phyloP scores from a whole-genome alignment of 495 filamentous ascomycete species.

The Aspergillus ostianus region DNA sequence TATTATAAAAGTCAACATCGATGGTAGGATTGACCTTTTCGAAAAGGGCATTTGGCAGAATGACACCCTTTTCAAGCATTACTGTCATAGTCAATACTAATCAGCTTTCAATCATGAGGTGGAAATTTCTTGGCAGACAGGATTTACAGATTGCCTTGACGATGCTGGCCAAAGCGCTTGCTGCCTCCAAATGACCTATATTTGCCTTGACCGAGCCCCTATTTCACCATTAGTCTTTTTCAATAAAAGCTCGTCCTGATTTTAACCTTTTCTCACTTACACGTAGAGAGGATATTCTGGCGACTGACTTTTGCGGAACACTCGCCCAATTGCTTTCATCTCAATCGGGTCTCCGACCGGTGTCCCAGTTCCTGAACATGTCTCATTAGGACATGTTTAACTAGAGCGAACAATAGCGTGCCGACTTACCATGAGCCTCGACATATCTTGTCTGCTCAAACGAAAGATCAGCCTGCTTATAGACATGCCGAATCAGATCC shows the following conservation, averaged over 20 bases:
- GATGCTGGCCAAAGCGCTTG: constrained; percentile 53
- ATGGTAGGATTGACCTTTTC: constrained; percentile 44
- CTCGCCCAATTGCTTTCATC: constrained; percentile 50
- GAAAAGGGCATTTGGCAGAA: constrained; percentile 49
- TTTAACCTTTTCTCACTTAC: constrained; percentile 11
- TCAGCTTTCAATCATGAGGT: too few species aligned
- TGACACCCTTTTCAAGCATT: constrained; percentile 12
- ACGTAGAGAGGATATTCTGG: constrained; percentile 21
- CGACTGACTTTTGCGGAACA: constrained; percentile 30
- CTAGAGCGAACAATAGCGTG: neutral
- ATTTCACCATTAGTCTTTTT: too few species aligned
- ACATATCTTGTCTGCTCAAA: constrained; percentile 45
- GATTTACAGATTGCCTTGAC: constrained; percentile 44
- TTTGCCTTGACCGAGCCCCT: constrained; percentile 48
- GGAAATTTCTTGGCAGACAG: too few species aligned
- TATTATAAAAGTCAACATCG: constrained; percentile 18
- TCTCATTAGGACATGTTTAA: too few species aligned
- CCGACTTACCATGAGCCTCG: constrained; percentile 30
- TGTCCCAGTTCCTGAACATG: constrained; percentile 42
- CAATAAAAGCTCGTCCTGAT: too few species aligned
- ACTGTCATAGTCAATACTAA: neutral
- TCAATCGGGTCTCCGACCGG: constrained; percentile 60
- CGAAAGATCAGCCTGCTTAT: constrained; percentile 40
- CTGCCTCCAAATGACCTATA: constrained; percentile 51
- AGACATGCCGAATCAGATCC: constrained; percentile 49